Base-by-base conservation (phyloP, 257 asterid species). In the Przewalskia tangutica region DNA sequence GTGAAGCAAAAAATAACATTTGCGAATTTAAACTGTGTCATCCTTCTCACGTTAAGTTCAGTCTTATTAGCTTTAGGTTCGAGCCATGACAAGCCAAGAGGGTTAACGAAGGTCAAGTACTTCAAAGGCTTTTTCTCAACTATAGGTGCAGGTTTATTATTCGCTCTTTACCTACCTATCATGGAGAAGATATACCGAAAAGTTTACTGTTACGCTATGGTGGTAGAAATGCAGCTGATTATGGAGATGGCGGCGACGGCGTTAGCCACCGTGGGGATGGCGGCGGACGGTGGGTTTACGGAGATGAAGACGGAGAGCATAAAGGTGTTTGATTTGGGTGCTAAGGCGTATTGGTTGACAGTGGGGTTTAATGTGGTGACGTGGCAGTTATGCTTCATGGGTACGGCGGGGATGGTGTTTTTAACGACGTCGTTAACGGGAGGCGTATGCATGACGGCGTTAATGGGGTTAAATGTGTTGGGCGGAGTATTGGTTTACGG, bases 381-480 rank as follows among this genome's bases (percentile, higher is more conserved):
- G 56, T 94, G 98, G 97, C 98, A 93, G 88, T 8, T 94, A 3
- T 83, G 90, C 80, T 93, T 94, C 85, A 44, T 94, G 92, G 97
- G 98, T 10, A 94, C 98, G 0, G 97, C 98, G 0, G 98, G 95
- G 7, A 87, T 94, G 92, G 92, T 94, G 76, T 94, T 91, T 79
- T n/a, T 94, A 80, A 94, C 97, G 77, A 86, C 97, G 70, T 91
- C 97, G 79, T 51, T 94, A 81, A 93, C 94, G 0, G 91, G 98
- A 2, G 97, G 97, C 82, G 85, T 91, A 0, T 93, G 97, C 92
- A 89, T 88, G 97, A 93, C 97, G 81, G 97, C 97, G 67, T 59
- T 94, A 36, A 34, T 90, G 90, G 91, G 84, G 2, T 79, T 86
- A 46, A 92, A 94, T 14, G 95, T 94, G 0, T n/a, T 86, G 11